Conservation (phyloP, 176 grass and related monocot genomes). For the Carex myosuroides region DNA sequence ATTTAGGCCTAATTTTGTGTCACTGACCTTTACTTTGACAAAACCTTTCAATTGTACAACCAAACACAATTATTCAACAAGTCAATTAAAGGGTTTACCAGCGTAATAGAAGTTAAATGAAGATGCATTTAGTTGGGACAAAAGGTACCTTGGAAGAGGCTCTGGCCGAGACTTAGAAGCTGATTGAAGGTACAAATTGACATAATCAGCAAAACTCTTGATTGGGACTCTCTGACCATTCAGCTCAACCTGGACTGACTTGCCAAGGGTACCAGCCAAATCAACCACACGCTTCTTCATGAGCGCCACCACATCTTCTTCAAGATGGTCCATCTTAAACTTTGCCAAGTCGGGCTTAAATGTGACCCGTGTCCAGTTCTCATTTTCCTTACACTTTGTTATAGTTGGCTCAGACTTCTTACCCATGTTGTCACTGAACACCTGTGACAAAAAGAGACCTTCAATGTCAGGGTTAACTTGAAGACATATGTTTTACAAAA, state of each 20-base stretch:
- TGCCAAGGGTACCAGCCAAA: conserved; percentile 72
- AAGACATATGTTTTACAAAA: background rate
- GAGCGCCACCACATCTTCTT: conserved; percentile 76
- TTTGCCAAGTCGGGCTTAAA: conserved; percentile 86
- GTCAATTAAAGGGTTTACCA: background rate
- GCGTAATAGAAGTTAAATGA: background rate
- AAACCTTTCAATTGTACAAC: background rate
- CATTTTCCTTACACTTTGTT: conserved; percentile 56
- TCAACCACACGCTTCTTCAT: conserved; percentile 94
- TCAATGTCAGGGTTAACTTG: background rate
- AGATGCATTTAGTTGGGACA: background rate
- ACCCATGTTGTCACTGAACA: conserved; percentile 79
- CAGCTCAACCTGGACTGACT: conserved; percentile 78
- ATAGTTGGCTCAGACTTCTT: conserved; percentile 67
- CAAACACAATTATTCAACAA: background rate
- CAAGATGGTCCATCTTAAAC: conserved; percentile 70
- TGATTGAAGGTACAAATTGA: conserved; percentile 51
- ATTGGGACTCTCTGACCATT: conserved; percentile 53
- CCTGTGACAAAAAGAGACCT: conserved; percentile 27
- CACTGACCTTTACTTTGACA: background rate
- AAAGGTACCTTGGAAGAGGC: conserved; percentile 28
- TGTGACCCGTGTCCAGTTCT: conserved; percentile 84
- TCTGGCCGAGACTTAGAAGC: conserved; percentile 28
- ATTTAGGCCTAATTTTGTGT: background rate
- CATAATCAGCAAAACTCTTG: conserved; percentile 56